Conservation (phyloP, 768 basidiomycete genomes). For the Calocera viscosa region DNA sequence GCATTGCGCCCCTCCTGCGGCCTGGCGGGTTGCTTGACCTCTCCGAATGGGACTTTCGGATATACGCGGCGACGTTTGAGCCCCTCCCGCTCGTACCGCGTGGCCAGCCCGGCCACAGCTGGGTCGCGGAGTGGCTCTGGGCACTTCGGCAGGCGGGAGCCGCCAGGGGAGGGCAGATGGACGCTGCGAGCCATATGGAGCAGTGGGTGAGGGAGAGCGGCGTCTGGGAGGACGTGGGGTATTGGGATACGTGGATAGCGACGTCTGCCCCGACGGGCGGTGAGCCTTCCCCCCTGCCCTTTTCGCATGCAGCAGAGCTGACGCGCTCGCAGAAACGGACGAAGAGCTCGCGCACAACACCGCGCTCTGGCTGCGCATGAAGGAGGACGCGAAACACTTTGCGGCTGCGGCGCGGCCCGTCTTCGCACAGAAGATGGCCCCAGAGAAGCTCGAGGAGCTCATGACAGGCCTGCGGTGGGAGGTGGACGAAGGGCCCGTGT, state of each 20-base stretch:
- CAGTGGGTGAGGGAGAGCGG: slow-evolving; percentile 35
- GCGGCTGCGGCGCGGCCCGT: not conserved
- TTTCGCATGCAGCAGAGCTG: not conserved
- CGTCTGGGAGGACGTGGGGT: not conserved
- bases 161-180: slow-evolving; percentile 46
- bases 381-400: not conserved
- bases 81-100: not conserved
- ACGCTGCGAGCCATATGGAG: slow-evolving; percentile 46
- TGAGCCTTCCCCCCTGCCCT: not conserved
- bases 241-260: not conserved
- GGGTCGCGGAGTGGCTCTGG: not conserved
- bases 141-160: slow-evolving; percentile 37
- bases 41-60: slow-evolving; percentile 54
- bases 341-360: not conserved
- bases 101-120: not conserved
- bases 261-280: not conserved
- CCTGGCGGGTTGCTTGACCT: slow-evolving; percentile 57
- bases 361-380: not conserved
- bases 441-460: not conserved
- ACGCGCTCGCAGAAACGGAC: not conserved
- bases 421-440: not conserved
- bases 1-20: slow-evolving; percentile 52
- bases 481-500: not conserved
- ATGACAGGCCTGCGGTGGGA: not conserved
- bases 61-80: slow-evolving; percentile 42